Conservation (phyloP, 345 rosid genomes). For the Brassica carinata region DNA sequence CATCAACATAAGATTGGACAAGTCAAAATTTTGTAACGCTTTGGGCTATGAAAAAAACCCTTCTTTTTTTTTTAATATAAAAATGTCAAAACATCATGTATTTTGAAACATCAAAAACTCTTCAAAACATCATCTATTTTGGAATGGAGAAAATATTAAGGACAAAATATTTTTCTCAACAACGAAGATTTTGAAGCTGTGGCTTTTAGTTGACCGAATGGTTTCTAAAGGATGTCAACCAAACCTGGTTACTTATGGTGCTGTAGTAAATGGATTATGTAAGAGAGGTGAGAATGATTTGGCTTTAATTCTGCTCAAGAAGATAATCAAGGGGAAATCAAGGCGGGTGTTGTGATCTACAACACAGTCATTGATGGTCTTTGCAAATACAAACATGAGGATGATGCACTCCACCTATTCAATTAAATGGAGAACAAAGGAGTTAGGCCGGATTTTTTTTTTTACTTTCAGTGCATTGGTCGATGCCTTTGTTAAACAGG, state of each 20-base stretch:
- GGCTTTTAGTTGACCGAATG: too few relatives aligned
- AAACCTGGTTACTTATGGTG: neutral
- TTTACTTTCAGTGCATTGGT: neutral
- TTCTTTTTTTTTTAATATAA: too few relatives aligned
- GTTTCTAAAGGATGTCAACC: too few relatives aligned
- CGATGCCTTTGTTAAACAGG: neutral
- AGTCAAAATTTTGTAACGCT: too few relatives aligned
- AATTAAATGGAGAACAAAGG: neutral
- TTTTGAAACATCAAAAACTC: too few relatives aligned
- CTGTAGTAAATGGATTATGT: neutral
- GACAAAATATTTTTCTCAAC: too few relatives aligned
- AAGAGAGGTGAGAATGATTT: neutral
- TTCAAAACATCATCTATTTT: too few relatives aligned
- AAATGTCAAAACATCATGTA: too few relatives aligned
- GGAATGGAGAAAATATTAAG: too few relatives aligned
- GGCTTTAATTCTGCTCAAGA: neutral
- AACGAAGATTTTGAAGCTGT: too few relatives aligned
- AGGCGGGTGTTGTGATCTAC: neutral
- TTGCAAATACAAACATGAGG: neutral
- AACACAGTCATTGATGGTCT: neutral
- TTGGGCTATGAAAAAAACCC: too few relatives aligned
- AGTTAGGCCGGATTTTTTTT: neutral
- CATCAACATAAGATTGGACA: too few relatives aligned
- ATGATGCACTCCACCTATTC: neutral
- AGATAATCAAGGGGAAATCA: neutral